Conservation (phyloP, 331 rosid species). For the Acacia concinna region DNA sequence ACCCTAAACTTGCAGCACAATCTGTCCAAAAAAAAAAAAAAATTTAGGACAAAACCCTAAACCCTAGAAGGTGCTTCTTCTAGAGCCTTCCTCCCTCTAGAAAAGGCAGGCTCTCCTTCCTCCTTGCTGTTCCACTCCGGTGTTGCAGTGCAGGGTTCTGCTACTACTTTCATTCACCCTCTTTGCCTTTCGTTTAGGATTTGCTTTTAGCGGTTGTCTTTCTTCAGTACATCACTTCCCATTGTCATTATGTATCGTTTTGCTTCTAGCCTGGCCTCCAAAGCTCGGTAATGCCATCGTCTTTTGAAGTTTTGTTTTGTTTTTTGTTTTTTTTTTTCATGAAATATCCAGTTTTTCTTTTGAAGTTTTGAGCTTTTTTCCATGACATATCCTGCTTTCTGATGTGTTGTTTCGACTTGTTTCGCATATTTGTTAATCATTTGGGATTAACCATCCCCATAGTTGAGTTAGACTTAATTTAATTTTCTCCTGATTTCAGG, state of each 20-base stretch:
- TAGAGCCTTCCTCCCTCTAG: conserved; percentile 51
- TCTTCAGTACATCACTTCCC: background rate
- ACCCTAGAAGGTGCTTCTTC: conserved; percentile 62
- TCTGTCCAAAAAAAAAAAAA: too few relatives aligned
- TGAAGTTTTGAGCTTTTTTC: too few relatives aligned
- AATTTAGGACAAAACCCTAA: conserved; percentile 93
- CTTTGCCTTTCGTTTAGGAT: background rate
- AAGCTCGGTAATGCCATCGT: conserved; percentile 84
- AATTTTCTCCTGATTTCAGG: conserved; percentile 43
- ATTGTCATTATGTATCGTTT: conserved; percentile 66
- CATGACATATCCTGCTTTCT: too few relatives aligned
- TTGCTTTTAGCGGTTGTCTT: conserved; percentile 7
- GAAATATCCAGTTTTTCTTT: too few relatives aligned
- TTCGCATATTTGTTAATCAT: background rate
- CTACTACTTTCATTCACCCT: background rate
- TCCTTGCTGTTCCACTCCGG: background rate
- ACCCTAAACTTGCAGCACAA: background rate
- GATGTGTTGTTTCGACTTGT: too few relatives aligned
- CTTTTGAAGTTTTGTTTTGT: too few relatives aligned
- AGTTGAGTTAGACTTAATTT: background rate
- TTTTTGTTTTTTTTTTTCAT: too few relatives aligned
- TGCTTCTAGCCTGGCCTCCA: conserved; percentile 77
- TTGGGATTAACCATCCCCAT: background rate
- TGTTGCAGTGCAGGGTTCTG: background rate
- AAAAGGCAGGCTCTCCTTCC: conserved; percentile 32